Evolutionary conservation across 306 rosid species (phyloP), one percentile per base, ranked within the genome.

Genomic region (Castanea crenata): DNA sequence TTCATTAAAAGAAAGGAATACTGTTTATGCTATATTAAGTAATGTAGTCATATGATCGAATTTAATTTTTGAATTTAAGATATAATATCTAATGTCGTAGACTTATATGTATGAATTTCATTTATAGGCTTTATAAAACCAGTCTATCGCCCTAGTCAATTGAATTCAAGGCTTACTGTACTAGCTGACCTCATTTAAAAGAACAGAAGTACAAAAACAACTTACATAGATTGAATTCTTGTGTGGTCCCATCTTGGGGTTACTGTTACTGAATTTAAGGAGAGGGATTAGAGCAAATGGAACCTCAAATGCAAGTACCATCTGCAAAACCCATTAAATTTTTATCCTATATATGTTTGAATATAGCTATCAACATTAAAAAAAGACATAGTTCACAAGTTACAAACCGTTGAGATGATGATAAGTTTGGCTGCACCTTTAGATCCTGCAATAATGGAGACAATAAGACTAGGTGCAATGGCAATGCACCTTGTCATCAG

Each of bases 231-330:
- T 82, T 34, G 90, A 92, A 81, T 94, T 94, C 91, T 88, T 90
- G 89, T 92, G 91, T 70, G 97, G 97, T 73, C 97, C 97, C 99
- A 94, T 94, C 77, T 92, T 94, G 62, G 91, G 83, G 32, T 76
- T 71, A 51, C 94, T 89, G 64, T 92, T 88, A 77, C 99, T 94
- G 76, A 94, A 94, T 74, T 92, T 94, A 25, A 94, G 97, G 14
- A 92, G 97, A 27, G 99, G 94, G 77, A 92, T 92, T 27, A 95
- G 83, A 69, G 98, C 97, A 70, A 95, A 94, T 67, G 97, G 97
- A 38, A 92, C 92, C 68, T 92, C 97, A 78, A 94, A 94, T 19
- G 97, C 89, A 79, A 94, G 97, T 74, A 94, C 88, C 97, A 92
- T 94, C 98, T 94, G 93, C 73, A 82, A 55, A 81, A 64, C 6